Conservation (phyloP, 2,329 filamentous ascomycete genomes). For the Fusarium sp. region DNA sequence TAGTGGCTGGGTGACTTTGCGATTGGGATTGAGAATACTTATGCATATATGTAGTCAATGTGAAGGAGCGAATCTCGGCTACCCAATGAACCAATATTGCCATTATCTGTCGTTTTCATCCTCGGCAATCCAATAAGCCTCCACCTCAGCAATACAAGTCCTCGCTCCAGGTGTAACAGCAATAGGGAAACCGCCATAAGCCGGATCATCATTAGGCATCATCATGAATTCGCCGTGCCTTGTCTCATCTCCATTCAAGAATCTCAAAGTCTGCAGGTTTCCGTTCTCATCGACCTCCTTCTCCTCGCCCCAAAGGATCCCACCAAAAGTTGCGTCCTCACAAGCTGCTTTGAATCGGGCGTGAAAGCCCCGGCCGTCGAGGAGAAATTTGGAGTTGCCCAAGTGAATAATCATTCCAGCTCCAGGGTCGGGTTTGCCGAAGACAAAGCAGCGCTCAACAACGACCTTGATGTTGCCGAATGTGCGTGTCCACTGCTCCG, state of each 20-base stretch:
- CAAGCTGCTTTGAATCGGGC: slow-evolving; percentile 50
- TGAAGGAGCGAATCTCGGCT: too few species aligned
- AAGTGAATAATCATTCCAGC: slow-evolving; percentile 56
- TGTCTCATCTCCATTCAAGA: slow-evolving; percentile 58
- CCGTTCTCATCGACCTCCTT: slow-evolving; percentile 54
- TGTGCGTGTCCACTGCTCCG: slow-evolving; percentile 46
- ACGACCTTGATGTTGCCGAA: slow-evolving; percentile 53
- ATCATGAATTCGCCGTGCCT: slow-evolving; percentile 60
- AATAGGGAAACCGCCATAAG: slow-evolving; percentile 68
- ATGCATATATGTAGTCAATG: too few species aligned
- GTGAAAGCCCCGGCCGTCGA: slow-evolving; percentile 56
- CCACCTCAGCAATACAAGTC: slow-evolving; percentile 60
- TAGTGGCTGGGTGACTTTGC: too few species aligned
- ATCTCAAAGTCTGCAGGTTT: slow-evolving; percentile 49
- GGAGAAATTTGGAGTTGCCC: slow-evolving; percentile 52
- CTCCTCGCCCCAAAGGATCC: slow-evolving; percentile 54
- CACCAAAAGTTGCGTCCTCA: slow-evolving; percentile 53
- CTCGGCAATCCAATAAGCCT: slow-evolving; percentile 53
- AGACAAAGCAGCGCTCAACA: slow-evolving; percentile 56
- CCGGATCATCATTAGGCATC: slow-evolving; percentile 68
- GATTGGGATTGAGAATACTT: too few species aligned
- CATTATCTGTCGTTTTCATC: slow-evolving; percentile 43
- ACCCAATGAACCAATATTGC: too few species aligned
- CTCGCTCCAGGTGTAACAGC: slow-evolving; percentile 65
- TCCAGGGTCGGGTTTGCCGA: slow-evolving; percentile 55